Evolutionary conservation across 306 rosid genomes (phyloP).

Genomic region (Inga leiocalycina): DNA sequence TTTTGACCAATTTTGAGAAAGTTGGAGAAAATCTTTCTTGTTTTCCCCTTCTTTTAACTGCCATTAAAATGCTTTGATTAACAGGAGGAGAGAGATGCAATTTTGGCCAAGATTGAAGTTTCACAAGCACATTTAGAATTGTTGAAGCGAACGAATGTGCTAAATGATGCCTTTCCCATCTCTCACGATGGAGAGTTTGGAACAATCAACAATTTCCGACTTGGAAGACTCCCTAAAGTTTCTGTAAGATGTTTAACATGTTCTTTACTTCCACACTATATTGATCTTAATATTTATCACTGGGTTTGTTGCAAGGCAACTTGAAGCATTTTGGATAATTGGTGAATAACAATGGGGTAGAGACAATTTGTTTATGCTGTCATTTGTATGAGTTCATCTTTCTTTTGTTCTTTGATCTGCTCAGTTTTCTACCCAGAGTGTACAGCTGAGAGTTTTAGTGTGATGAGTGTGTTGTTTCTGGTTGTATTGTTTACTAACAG

Average conservation of each 20-base stretch:
- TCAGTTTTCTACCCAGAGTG: conserved; percentile 19
- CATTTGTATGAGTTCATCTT: conserved; percentile 20
- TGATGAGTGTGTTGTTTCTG: background rate
- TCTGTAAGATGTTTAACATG: conserved; percentile 61
- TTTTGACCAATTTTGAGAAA: conserved; percentile 11
- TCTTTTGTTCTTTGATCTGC: background rate
- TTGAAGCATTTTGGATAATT: conserved; percentile 28
- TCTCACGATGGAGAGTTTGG: conserved; percentile 98
- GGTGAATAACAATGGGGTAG: conserved; percentile 1
- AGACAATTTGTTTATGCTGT: conserved; percentile 6
- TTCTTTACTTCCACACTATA: conserved; percentile 17
- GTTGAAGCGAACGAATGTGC: conserved; percentile 89
- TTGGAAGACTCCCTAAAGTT: conserved; percentile 96
- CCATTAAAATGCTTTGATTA: conserved; percentile 36
- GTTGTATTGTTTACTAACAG: conserved; percentile 4
- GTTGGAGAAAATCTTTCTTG: conserved; percentile 6
- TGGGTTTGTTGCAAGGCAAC: background rate
- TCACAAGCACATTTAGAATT: conserved; percentile 96
- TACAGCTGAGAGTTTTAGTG: conserved; percentile 5
- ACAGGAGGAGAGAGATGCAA: conserved; percentile 99
- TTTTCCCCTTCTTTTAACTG: background rate
- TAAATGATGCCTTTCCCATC: conserved; percentile 94
- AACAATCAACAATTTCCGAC: conserved; percentile 94
- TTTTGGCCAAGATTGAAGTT: conserved; percentile 90
- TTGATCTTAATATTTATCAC: conserved; percentile 24